phyloP scores from a whole-genome alignment of 495 filamentous ascomycete genomes.

The Collariella sp. region DNA sequence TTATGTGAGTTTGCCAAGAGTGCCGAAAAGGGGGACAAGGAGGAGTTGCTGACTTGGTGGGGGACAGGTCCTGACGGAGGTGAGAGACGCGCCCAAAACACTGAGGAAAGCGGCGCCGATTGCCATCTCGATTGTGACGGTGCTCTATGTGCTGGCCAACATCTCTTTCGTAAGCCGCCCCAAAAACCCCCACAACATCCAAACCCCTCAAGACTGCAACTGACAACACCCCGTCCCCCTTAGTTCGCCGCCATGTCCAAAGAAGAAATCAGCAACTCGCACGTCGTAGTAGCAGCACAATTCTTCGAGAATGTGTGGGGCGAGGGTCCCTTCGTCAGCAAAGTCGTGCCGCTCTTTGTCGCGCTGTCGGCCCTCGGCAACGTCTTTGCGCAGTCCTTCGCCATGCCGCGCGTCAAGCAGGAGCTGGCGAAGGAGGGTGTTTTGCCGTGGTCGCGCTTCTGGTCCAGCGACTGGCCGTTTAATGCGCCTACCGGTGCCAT shows the following conservation, averaged over 20 bases:
- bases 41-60: not conserved
- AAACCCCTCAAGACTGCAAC: not conserved
- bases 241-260: slow-evolving; percentile 55
- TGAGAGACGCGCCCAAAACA: slow-evolving; percentile 47
- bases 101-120: slow-evolving; percentile 51
- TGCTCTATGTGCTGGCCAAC: slow-evolving; percentile 56
- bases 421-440: slow-evolving; percentile 54
- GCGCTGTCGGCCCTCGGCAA: slow-evolving; percentile 58
- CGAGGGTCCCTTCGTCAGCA: slow-evolving; percentile 28
- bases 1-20: slow-evolving; percentile 29
- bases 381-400: slow-evolving; percentile 55
- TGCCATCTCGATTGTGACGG: slow-evolving; percentile 45
- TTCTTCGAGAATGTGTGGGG: slow-evolving; percentile 54
- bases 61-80: slow-evolving; percentile 42
- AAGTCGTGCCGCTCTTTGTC: slow-evolving; percentile 54
- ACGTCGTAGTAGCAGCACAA: slow-evolving; percentile 46
- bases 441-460: slow-evolving; percentile 47
- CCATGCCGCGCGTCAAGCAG: slow-evolving; percentile 51
- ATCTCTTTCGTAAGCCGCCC: slow-evolving; percentile 34
- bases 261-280: slow-evolving; percentile 43
- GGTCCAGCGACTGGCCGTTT: slow-evolving; percentile 53
- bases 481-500: slow-evolving; percentile 50
- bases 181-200: not conserved
- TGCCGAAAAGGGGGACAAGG: not conserved
- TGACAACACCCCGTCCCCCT: slow-evolving; percentile 23